A percentile compares a stretch with the other conserved stretches of the same genome.
Evolutionary conservation across 2,329 filamentous ascomycete species (phyloP).

Genomic region (Cladosporium velox): DNA sequence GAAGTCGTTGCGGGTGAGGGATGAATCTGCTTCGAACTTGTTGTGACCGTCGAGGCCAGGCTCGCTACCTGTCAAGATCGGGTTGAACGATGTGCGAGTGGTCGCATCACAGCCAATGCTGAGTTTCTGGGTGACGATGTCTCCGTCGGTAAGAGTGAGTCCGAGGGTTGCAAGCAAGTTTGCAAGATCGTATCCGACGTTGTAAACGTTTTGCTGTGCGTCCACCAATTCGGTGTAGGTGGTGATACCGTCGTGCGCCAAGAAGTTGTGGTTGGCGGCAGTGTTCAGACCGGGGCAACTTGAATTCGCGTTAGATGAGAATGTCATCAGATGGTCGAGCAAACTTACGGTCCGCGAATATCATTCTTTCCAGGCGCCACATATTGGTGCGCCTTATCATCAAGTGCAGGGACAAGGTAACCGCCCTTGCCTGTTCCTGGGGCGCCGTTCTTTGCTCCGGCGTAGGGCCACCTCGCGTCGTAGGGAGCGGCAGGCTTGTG

Average conservation of each 20-base stretch:
- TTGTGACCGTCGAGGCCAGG: conserved; percentile 49
- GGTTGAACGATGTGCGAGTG: conserved; percentile 41
- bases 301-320: background rate
- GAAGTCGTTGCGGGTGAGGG: conserved; percentile 46
- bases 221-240: conserved; percentile 49
- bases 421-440: conserved; percentile 47
- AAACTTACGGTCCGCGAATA: conserved; percentile 40
- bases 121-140: conserved; percentile 45
- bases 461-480: conserved; percentile 44
- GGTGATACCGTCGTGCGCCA: conserved; percentile 46
- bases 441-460: conserved; percentile 45
- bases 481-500: conserved; percentile 42
- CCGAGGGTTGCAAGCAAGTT: conserved; percentile 44
- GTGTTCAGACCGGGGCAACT: conserved; percentile 47
- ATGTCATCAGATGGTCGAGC: background rate
- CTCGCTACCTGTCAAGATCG: conserved; percentile 40
- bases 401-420: conserved; percentile 46
- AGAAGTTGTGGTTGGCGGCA: conserved; percentile 48
- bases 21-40: conserved; percentile 47
- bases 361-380: conserved; percentile 41
- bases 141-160: conserved; percentile 44
- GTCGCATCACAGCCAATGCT: conserved; percentile 51
- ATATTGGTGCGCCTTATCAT: conserved; percentile 44
- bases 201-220: conserved; percentile 50
- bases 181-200: conserved; percentile 47